phyloP scores from a whole-genome alignment of 768 basidiomycete species.

The Polyporus arcularius region DNA sequence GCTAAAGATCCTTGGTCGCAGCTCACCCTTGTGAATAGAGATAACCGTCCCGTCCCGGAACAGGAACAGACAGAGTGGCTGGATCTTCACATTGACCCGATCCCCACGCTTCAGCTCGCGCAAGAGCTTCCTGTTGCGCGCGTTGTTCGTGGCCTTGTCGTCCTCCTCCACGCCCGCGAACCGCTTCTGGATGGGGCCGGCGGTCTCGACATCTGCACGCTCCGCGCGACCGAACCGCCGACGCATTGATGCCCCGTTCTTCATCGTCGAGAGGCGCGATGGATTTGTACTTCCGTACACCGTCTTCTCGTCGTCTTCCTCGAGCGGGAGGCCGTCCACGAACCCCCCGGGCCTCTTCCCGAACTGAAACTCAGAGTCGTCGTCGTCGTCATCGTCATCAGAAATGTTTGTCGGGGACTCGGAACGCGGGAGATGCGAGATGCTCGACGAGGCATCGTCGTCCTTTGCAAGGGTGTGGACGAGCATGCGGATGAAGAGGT shows the following conservation, averaged over 20 bases:
- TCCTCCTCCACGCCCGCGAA: conserved; percentile 10
- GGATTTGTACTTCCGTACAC: conserved; percentile 27
- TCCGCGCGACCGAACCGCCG: conserved; percentile 6
- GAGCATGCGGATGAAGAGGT: conserved; percentile 71
- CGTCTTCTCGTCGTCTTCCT: conserved; percentile 32
- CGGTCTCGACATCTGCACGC: conserved; percentile 16
- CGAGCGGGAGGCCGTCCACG: conserved; percentile 30
- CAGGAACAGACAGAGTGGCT: conserved; percentile 70
- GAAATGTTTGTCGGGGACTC: conserved; percentile 30
- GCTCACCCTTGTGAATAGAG: conserved; percentile 9
- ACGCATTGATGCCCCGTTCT: conserved; percentile 19
- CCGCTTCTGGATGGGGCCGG: conserved; percentile 1
- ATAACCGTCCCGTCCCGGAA: conserved; percentile 55
- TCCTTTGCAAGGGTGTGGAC: conserved; percentile 53
- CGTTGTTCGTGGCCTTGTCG: conserved; percentile 20
- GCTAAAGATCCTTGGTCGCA: no score
- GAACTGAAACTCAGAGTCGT: conserved; percentile 27
- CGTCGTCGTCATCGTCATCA: conserved; percentile 26
- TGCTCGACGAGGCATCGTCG: conserved; percentile 21
- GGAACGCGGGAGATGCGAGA: conserved; percentile 37
- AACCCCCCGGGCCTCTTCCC: conserved; percentile 20
- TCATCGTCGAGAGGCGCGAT: conserved; percentile 26
- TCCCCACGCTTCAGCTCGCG: conserved; percentile 52
- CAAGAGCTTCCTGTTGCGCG: conserved; percentile 29
- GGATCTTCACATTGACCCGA: conserved; percentile 57